Percentiles rank a stretch among this genome's conserved stretches.
Evolutionary conservation across 129 eudicot genomes (phyloP).

Genomic region (Flaveria trinervia): DNA sequence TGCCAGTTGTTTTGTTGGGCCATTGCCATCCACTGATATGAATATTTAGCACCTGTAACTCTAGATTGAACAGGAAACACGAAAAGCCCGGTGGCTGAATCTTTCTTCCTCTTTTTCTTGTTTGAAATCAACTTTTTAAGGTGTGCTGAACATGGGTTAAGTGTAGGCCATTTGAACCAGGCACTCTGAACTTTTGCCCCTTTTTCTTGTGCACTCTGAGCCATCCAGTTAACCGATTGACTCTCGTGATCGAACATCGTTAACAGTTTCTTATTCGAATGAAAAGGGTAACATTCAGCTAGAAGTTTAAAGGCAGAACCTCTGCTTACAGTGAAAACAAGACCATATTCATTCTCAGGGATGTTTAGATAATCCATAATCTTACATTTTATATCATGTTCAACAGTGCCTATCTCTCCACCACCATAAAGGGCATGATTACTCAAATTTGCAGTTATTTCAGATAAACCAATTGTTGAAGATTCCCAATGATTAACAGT

Average conservation of each 20-base stretch:
- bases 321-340: constrained; percentile 58
- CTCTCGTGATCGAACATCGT: constrained; percentile 70
- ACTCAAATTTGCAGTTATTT: constrained; percentile 51
- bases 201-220: constrained; percentile 56
- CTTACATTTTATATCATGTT: constrained; percentile 53
- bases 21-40: constrained; percentile 69
- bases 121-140: constrained; percentile 44
- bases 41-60: constrained; percentile 67
- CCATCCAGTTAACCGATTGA: constrained; percentile 67
- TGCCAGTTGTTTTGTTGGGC: constrained; percentile 77
- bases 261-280: constrained; percentile 46
- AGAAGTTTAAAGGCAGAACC: constrained; percentile 59
- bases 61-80: constrained; percentile 71
- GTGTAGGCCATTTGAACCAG: constrained; percentile 62
- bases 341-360: constrained; percentile 58
- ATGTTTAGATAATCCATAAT: constrained; percentile 65
- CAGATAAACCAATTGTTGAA: constrained; percentile 51
- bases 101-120: constrained; percentile 59
- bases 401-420: constrained; percentile 51
- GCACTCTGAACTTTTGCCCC: constrained; percentile 65
- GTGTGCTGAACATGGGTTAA: constrained; percentile 58
- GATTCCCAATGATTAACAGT: constrained; percentile 57
- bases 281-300: constrained; percentile 62
- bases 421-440: constrained; percentile 63
- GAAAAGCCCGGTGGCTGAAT: constrained; percentile 55